Evolutionary conservation across 2,329 filamentous ascomycete genomes (phyloP).

Genomic region (Paecilomyces fulvus): DNA sequence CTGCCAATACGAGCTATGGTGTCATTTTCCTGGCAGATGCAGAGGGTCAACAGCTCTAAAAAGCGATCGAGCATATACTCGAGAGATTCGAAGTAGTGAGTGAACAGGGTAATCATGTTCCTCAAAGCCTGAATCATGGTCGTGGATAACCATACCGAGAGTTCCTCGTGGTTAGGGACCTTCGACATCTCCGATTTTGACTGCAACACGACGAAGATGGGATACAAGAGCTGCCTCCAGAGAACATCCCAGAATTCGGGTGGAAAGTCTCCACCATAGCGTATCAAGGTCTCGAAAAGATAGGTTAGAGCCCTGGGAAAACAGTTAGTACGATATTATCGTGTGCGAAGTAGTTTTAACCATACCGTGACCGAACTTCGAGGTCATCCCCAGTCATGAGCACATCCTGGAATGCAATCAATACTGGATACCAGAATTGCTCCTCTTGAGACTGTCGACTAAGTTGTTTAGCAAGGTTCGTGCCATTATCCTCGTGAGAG

Average conservation of each 20-base stretch:
- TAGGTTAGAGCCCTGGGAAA: conserved; percentile 67
- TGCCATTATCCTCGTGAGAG: conserved; percentile 35
- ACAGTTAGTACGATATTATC: conserved; percentile 3
- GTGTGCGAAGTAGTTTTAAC: conserved; percentile 33
- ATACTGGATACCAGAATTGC: conserved; percentile 95
- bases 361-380: conserved; percentile 68
- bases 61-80: conserved; percentile 99
- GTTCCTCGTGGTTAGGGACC: conserved; percentile 87
- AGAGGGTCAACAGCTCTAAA: conserved; percentile 83
- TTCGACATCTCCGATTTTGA: conserved; percentile 96
- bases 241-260: conserved; percentile 97
- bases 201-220: conserved; percentile 96
- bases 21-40: conserved; percentile 98
- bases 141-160: conserved; percentile 97
- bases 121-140: conserved; percentile 98
- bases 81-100: conserved; percentile 91
- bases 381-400: conserved; percentile 98
- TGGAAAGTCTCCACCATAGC: conserved; percentile 85
- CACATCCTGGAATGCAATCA: conserved; percentile 98
- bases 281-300: conserved; percentile 87
- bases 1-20: conserved; percentile 96
- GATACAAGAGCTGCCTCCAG: conserved; percentile 92
- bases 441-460: conserved; percentile 86
- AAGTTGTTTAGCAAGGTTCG: conserved; percentile 52
- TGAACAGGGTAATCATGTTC: conserved; percentile 98